Conservation (phyloP, 495 filamentous ascomycete species). For the Immersiella caudata region DNA sequence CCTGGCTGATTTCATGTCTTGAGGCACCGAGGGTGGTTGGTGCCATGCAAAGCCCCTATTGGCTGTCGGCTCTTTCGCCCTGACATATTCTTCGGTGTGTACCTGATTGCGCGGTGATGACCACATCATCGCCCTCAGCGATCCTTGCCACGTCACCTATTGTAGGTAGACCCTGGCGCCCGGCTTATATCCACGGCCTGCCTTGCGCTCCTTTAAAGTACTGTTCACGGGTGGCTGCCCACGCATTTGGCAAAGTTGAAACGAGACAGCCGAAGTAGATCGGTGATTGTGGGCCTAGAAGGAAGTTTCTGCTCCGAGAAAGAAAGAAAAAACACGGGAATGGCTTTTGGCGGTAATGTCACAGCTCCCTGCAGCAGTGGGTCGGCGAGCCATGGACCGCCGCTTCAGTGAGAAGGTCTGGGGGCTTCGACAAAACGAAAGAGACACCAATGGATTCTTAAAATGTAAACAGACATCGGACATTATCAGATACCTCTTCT, state of each 20-base stretch:
- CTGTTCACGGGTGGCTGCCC: slow-evolving; percentile 7
- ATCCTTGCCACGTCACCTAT: slow-evolving; percentile 15
- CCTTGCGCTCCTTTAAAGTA: neutral
- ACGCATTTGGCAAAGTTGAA: neutral
- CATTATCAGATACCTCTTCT: no score
- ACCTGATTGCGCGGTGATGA: slow-evolving; percentile 9
- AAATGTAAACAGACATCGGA: no score
- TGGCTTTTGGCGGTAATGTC: neutral
- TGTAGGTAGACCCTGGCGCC: slow-evolving; percentile 10
- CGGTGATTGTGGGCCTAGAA: neutral
- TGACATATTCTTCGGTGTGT: slow-evolving; percentile 12
- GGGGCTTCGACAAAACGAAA: no score
- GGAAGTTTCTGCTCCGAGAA: neutral
- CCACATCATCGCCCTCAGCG: slow-evolving; percentile 5
- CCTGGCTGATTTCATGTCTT: slow-evolving; percentile 21
- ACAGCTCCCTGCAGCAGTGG: neutral
- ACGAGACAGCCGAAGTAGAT: neutral
- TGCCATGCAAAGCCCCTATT: slow-evolving; percentile 21
- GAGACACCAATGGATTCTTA: neutral
- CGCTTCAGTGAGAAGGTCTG: no score
- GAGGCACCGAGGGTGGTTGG: slow-evolving; percentile 18
- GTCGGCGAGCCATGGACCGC: neutral
- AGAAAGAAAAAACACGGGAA: neutral
- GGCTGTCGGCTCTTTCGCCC: neutral
- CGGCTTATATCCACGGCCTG: neutral